Evolutionary conservation across 164 flowering plant genomes (phyloP).

Genomic region (Malania oleifera): DNA sequence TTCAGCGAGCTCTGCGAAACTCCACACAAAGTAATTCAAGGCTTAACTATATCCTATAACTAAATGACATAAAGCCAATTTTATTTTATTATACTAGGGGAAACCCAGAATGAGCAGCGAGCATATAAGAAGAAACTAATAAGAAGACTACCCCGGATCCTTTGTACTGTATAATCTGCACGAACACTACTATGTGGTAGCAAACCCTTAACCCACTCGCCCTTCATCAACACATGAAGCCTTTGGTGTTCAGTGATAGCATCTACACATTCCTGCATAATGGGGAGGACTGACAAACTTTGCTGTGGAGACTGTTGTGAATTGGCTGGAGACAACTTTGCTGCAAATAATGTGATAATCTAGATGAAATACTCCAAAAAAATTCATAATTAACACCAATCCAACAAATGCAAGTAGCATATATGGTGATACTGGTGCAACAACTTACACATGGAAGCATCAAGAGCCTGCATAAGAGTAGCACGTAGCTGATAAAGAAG

Average conservation of each 20-base stretch:
- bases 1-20: conserved; percentile 73
- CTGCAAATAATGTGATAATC: conserved; percentile 39
- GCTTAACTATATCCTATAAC: not conserved
- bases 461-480: conserved; percentile 71
- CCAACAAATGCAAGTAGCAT: not conserved
- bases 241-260: conserved; percentile 93
- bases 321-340: conserved; percentile 39
- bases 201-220: conserved; percentile 87
- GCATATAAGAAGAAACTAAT: not conserved
- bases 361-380: conserved; percentile 2
- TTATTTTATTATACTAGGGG: not conserved
- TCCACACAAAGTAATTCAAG: conserved; percentile 6
- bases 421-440: not conserved
- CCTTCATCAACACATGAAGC: conserved; percentile 84
- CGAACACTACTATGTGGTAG: conserved; percentile 83
- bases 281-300: conserved; percentile 43
- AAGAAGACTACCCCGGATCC: conserved; percentile 54
- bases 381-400: not conserved
- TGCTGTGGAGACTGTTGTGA: conserved; percentile 55
- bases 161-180: conserved; percentile 78
- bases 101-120: not conserved
- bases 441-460: conserved; percentile 53
- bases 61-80: not conserved
- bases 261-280: conserved; percentile 84
- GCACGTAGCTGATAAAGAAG: conserved; percentile 80